These are phyloP conservation scores for Solanum dulcamara DNA, from an alignment of 257 asterid genomes.

Conservation along the genomic window DNA sequence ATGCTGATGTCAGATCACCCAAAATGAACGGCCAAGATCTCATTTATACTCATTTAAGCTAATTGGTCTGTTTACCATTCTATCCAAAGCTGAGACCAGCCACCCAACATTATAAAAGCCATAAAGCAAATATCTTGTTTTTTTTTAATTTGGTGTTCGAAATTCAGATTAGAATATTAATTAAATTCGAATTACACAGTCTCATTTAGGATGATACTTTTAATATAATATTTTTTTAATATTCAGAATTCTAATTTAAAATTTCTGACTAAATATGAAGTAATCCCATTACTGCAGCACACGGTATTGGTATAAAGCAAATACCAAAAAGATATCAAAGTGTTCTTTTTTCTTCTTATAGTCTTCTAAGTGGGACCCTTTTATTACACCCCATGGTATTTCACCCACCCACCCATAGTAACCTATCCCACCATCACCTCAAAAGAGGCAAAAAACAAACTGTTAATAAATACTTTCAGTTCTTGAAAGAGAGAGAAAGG, in stretches of 20 bases:
- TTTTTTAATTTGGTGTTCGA: too few species aligned
- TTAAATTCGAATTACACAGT: too few species aligned
- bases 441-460: neutral
- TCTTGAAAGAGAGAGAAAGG: neutral
- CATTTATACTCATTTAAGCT: neutral
- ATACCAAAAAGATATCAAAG: conserved; percentile 8
- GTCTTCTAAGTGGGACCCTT: neutral
- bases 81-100: neutral
- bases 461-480: neutral
- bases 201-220: too few species aligned
- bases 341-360: neutral
- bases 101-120: neutral
- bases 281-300: too few species aligned
- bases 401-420: neutral
- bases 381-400: neutral
- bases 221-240: too few species aligned
- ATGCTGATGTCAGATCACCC: neutral
- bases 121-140: conserved; percentile 1
- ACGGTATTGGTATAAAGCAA: too few species aligned
- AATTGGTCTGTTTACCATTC: neutral
- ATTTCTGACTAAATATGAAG: too few species aligned
- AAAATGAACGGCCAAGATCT: neutral
- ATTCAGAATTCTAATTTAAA: too few species aligned
- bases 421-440: neutral
- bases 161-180: too few species aligned